phyloP scores from a whole-genome alignment of 2,329 filamentous ascomycete species.

The Fusarium nelsonii region DNA sequence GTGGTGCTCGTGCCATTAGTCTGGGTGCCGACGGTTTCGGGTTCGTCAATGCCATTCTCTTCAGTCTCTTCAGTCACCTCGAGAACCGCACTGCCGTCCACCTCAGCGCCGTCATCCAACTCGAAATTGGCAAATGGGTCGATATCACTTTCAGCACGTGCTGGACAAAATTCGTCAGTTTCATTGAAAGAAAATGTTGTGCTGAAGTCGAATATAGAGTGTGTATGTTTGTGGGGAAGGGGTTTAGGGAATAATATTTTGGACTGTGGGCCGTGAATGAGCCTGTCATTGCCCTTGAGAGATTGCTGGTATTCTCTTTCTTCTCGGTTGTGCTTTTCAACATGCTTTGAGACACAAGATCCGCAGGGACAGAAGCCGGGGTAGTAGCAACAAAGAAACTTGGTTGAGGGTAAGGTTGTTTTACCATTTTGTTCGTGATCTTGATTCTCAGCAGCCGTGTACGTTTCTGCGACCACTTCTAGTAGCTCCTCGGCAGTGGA shows the following conservation, averaged over 20 bases:
- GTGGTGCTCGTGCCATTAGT: slow-evolving; percentile 50
- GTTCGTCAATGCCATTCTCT: slow-evolving; percentile 32
- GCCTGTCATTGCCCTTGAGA: slow-evolving; percentile 10
- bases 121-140: slow-evolving; percentile 47
- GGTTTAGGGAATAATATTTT: slow-evolving; percentile 1
- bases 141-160: slow-evolving; percentile 40
- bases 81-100: slow-evolving; percentile 33
- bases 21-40: slow-evolving; percentile 23
- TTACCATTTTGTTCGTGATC: slow-evolving; percentile 46
- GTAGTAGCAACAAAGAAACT: slow-evolving; percentile 31
- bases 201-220: slow-evolving; percentile 31
- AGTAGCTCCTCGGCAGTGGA: slow-evolving; percentile 7
- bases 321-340: slow-evolving; percentile 33
- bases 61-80: slow-evolving; percentile 35
- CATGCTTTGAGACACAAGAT: slow-evolving; percentile 31
- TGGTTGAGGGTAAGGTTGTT: slow-evolving; percentile 20
- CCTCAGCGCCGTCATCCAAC: slow-evolving; percentile 39
- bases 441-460: slow-evolving; percentile 16
- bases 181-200: slow-evolving; percentile 39
- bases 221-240: slow-evolving; percentile 13
- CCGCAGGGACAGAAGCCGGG: slow-evolving; percentile 40
- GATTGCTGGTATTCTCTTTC: slow-evolving; percentile 30
- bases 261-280: not conserved
- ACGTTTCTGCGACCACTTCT: slow-evolving; percentile 21
- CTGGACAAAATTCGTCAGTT: slow-evolving; percentile 47